phyloP scores from a whole-genome alignment of 2,329 filamentous ascomycete species.

The Cladosporium phlei region DNA sequence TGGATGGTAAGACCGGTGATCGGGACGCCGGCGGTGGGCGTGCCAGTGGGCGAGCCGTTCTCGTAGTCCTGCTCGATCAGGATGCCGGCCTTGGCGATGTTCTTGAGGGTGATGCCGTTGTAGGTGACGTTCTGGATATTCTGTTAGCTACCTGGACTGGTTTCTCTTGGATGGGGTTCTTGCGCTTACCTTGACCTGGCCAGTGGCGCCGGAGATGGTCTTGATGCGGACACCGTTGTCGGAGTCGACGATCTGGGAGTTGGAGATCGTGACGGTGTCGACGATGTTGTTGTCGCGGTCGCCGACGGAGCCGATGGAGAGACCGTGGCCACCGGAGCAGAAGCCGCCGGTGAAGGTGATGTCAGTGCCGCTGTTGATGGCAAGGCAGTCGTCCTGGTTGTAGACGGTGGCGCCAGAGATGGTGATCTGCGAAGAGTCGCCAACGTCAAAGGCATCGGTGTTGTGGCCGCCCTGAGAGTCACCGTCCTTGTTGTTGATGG shows the following conservation, averaged over 20 bases:
- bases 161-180: too few species aligned
- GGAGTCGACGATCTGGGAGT: slow-evolving; percentile 43
- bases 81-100: slow-evolving; percentile 52
- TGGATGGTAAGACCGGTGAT: slow-evolving; percentile 48
- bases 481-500: slow-evolving; percentile 55
- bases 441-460: slow-evolving; percentile 31
- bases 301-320: slow-evolving; percentile 54
- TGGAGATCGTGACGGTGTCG: slow-evolving; percentile 42
- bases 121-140: slow-evolving; percentile 51
- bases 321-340: slow-evolving; percentile 49
- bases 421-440: slow-evolving; percentile 20
- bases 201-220: slow-evolving; percentile 47
- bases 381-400: slow-evolving; percentile 31
- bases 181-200: too few species aligned
- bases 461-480: slow-evolving; percentile 33
- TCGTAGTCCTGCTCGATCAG: slow-evolving; percentile 57
- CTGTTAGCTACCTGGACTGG: too few species aligned
- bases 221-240: slow-evolving; percentile 52
- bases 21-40: slow-evolving; percentile 41
- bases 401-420: slow-evolving; percentile 26
- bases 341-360: slow-evolving; percentile 38
- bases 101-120: slow-evolving; percentile 45
- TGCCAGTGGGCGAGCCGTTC: slow-evolving; percentile 41
- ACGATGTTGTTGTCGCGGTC: slow-evolving; percentile 49
- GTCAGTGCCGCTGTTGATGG: slow-evolving; percentile 37